Conservation (phyloP, 768 basidiomycete species). For the Hericium erinaceus region DNA sequence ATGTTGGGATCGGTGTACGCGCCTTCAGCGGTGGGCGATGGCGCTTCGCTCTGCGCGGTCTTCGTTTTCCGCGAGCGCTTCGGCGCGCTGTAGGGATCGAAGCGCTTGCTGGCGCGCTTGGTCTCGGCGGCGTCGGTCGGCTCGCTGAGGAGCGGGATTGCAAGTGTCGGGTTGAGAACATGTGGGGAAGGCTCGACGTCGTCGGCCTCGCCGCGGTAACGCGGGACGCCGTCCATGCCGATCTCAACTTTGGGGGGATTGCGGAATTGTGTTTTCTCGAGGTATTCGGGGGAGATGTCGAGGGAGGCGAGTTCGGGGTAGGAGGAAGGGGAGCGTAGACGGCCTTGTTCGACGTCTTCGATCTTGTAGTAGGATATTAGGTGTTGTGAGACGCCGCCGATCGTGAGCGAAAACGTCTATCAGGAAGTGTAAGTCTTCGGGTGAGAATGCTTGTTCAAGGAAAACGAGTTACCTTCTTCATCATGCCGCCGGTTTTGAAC, state of each 20-base stretch:
- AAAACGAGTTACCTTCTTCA: conserved; percentile 73
- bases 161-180: conserved; percentile 16
- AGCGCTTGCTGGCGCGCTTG: conserved; percentile 21
- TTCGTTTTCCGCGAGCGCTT: conserved; percentile 11
- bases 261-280: conserved; percentile 86
- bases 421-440: conserved; percentile 28
- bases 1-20: conserved; percentile 11
- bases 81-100: conserved; percentile 21
- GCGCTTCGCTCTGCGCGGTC: conserved; percentile 1
- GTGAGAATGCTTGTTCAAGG: no score
- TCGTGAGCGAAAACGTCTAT: conserved; percentile 94
- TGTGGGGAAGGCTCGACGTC: conserved; percentile 34
- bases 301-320: conserved; percentile 80
- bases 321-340: conserved; percentile 80
- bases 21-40: conserved; percentile 9
- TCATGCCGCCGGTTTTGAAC: conserved; percentile 87
- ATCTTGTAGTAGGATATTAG: conserved; percentile 92
- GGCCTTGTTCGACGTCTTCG: conserved; percentile 83
- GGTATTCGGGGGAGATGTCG: conserved; percentile 79
- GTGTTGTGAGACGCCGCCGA: conserved; percentile 80
- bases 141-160: conserved; percentile 13
- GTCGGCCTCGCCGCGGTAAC: conserved; percentile 80
- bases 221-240: conserved; percentile 71
- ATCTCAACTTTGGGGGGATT: conserved; percentile 84
- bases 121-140: conserved; percentile 8